Evolutionary conservation across 176 grass and related monocot species (phyloP).

Genomic region (Luzula sylvatica): DNA sequence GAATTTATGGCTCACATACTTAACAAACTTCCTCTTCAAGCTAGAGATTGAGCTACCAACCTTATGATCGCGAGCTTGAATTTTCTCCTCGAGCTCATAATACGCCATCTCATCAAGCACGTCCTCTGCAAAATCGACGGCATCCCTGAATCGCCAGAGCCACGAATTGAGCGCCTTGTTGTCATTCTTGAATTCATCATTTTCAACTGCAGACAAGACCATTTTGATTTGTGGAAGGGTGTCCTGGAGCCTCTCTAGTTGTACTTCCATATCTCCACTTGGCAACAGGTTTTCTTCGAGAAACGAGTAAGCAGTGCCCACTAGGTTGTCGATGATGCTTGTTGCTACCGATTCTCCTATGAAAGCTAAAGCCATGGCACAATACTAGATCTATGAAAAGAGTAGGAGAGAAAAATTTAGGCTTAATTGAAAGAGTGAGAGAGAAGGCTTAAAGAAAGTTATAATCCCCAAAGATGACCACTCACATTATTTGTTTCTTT

Average conservation of each 20-base stretch:
- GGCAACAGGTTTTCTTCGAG: not conserved
- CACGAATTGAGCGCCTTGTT: not conserved
- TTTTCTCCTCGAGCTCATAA: constrained; percentile 23
- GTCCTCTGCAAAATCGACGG: constrained; percentile 27
- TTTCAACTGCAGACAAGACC: constrained; percentile 11
- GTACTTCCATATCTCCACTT: not conserved
- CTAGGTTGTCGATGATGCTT: constrained; percentile 14
- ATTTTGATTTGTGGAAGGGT: constrained; percentile 8
- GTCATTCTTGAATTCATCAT: constrained; percentile 3
- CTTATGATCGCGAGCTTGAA: constrained; percentile 20
- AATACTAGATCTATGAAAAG: too few relatives aligned
- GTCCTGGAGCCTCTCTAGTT: not conserved
- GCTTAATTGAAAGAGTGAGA: too few relatives aligned
- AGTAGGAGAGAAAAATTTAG: too few relatives aligned
- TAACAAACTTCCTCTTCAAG: constrained; percentile 24
- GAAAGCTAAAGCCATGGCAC: too few relatives aligned
- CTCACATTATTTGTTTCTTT: too few relatives aligned
- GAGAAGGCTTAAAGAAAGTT: too few relatives aligned
- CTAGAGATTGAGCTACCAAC: constrained; percentile 17
- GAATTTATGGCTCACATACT: constrained; percentile 18
- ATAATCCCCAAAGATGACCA: too few relatives aligned
- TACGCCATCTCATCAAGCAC: constrained; percentile 33
- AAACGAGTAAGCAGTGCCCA: constrained; percentile 4
- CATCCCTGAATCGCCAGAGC: constrained; percentile 32
- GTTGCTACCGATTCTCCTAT: constrained; percentile 12